phyloP scores from a whole-genome alignment of 1,284 basidiomycete genomes.

The Chalciporus sp. region DNA sequence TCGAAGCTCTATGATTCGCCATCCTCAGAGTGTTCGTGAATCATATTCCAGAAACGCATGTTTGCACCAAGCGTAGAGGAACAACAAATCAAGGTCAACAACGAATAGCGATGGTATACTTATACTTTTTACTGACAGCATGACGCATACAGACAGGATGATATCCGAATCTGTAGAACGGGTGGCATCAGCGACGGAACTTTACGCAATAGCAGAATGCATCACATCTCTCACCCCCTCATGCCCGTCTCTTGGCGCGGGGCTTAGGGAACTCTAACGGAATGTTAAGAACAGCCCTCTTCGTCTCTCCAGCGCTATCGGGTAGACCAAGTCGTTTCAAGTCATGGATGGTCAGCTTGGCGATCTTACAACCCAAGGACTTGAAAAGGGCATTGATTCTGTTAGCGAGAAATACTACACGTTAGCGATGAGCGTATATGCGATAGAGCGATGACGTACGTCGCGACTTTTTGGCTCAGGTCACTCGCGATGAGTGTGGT shows the following conservation, averaged over 20 bases:
- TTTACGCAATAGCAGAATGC: background rate
- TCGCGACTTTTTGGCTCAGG: constrained; percentile 59
- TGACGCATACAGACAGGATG: background rate
- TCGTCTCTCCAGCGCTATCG: constrained; percentile 57
- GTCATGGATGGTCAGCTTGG: constrained; percentile 60
- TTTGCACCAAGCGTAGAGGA: too few relatives aligned
- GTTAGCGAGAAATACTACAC: background rate
- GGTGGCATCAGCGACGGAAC: background rate
- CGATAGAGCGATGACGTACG: constrained; percentile 49
- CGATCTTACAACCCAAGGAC: constrained; percentile 69
- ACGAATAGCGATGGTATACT: too few relatives aligned
- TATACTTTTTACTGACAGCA: too few relatives aligned
- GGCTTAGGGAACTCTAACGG: constrained; percentile 82
- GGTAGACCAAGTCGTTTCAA: constrained; percentile 68
- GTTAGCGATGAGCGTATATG: background rate
- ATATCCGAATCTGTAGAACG: background rate
- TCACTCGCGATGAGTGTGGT: constrained; percentile 70
- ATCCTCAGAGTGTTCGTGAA: too few relatives aligned
- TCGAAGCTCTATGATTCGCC: too few relatives aligned
- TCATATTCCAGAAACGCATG: too few relatives aligned
- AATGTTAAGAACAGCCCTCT: constrained; percentile 70
- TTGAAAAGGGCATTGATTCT: constrained; percentile 57
- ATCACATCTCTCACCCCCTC: constrained; percentile 1
- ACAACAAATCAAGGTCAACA: too few relatives aligned
- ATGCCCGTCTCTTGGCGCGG: constrained; percentile 28